phyloP scores from a whole-genome alignment of 345 rosid genomes.

The Clausena lansium region DNA sequence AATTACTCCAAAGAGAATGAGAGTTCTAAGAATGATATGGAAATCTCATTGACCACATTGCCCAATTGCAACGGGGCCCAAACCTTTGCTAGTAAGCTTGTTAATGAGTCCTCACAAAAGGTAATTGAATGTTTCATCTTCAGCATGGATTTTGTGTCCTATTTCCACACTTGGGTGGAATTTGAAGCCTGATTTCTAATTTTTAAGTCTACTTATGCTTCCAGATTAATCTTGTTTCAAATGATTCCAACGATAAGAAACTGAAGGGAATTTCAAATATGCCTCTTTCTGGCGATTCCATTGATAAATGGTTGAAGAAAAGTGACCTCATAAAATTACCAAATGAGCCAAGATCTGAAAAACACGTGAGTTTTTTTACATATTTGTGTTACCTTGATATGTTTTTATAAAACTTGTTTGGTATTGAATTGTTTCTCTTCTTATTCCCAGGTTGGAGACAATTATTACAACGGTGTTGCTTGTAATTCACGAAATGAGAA shows the following conservation, averaged over 20 bases:
- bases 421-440: conserved; percentile 28
- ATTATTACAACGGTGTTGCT: conserved; percentile 7
- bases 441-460: conserved; percentile 34
- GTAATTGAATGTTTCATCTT: conserved; percentile 34
- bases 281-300: conserved; percentile 14
- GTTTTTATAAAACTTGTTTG: neutral
- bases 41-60: conserved; percentile 4
- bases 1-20: conserved; percentile 18
- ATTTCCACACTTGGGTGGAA: neutral
- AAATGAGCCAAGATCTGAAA: conserved; percentile 18
- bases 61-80: conserved; percentile 1
- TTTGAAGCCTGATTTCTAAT: conserved; percentile 17
- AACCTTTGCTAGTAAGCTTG: conserved; percentile 15
- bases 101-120: conserved; percentile 28
- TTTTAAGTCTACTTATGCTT: conserved; percentile 12
- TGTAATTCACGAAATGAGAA: conserved; percentile 21
- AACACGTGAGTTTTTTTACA: conserved; percentile 25
- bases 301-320: conserved; percentile 7
- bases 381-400: neutral
- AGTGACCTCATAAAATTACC: conserved; percentile 8
- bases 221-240: conserved; percentile 31
- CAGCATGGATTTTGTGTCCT: neutral
- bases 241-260: conserved; percentile 11
- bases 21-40: conserved; percentile 16
- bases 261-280: conserved; percentile 3